These are phyloP conservation scores for Cercospora zeina DNA, from an alignment of 2,329 filamentous ascomycete genomes.

Conservation along the genomic window DNA sequence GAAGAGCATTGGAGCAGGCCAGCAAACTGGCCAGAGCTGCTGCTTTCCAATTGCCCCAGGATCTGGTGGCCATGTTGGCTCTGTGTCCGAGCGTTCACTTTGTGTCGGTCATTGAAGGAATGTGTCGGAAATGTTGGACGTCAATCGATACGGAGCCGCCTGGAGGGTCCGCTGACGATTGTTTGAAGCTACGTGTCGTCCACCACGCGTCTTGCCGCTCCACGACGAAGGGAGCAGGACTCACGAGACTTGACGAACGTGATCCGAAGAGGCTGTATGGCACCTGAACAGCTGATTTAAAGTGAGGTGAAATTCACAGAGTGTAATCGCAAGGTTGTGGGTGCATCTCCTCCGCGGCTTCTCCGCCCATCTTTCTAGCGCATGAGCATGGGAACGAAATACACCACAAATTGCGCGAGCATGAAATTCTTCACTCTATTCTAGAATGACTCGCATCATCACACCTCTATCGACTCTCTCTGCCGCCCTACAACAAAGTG, in stretches of 20 bases:
- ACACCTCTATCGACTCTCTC: background rate
- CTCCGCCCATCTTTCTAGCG: background rate
- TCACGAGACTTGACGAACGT: background rate
- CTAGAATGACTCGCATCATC: background rate
- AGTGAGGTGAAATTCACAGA: background rate
- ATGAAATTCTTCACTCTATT: background rate
- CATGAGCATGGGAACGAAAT: slow-evolving; percentile 3
- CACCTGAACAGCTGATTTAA: background rate
- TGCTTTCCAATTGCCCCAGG: slow-evolving; percentile 20
- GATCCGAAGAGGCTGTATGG: background rate
- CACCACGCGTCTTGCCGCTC: slow-evolving; percentile 5
- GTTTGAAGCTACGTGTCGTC: slow-evolving; percentile 19
- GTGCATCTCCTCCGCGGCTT: slow-evolving; percentile 1
- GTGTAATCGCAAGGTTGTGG: background rate
- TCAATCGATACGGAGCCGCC: background rate
- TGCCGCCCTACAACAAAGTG: slow-evolving; percentile 65
- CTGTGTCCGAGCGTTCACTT: background rate
- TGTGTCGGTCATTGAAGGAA: background rate
- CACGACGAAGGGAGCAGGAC: background rate
- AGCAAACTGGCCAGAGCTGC: slow-evolving; percentile 30
- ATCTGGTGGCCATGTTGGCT: slow-evolving; percentile 17
- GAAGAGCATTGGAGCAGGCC: slow-evolving; percentile 32
- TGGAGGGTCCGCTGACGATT: background rate
- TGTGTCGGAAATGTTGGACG: background rate
- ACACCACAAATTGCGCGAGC: background rate